Evolutionary conservation across 257 asterid genomes (phyloP), one percentile per base, ranked within the genome.

Genomic region (Ligustrum vulgare): DNA sequence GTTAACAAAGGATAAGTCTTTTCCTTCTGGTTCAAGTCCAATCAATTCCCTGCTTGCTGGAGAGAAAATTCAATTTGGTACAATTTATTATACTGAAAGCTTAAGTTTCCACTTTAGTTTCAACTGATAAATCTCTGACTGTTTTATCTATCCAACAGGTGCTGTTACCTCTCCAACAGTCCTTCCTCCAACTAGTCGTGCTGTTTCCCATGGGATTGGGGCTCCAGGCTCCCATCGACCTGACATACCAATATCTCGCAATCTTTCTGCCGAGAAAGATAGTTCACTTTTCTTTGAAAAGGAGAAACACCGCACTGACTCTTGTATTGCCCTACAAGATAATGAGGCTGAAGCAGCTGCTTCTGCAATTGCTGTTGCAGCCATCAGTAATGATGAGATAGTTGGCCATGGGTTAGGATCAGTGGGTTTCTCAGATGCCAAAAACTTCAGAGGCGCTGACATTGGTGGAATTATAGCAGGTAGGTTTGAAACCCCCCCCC

Each of bases 31-130:
- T 78, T 82, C 96, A 73, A 91, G 96, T 73, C 97, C 98, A 80
- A 86, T 93, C 75, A 89, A 86, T 85, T 94, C 99, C 66, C 84
- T 95, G 79, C 97, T 92, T 73, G 97, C 98, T 71, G 98, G 97
- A 77, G 99, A 95, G 87, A 91, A 87, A 83, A 95, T 95, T 77
- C 98, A 91, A 85, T 95, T 93, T 78, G 99, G 99, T 95, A 90
- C 0, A 71, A 16, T 62, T 33, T 72, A 15, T 45, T 71, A 65
- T 20, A 6, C 31, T 45, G 37, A 41, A 35, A 60, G 11, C 78
- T 51, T 66, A 7, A 63, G 20, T 54, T 41, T 54, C 16, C 72
- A 62, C 68, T 60, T 12, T 9, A 25, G 18, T 60, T 25, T 60
- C 33, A 25, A 60, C 25, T 25, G 33, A 56, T 6, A n/a, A 56